These are phyloP conservation scores for Geotrichum siamense DNA, from an alignment of 1,139 yeast genomes.

Conservation along the genomic window DNA sequence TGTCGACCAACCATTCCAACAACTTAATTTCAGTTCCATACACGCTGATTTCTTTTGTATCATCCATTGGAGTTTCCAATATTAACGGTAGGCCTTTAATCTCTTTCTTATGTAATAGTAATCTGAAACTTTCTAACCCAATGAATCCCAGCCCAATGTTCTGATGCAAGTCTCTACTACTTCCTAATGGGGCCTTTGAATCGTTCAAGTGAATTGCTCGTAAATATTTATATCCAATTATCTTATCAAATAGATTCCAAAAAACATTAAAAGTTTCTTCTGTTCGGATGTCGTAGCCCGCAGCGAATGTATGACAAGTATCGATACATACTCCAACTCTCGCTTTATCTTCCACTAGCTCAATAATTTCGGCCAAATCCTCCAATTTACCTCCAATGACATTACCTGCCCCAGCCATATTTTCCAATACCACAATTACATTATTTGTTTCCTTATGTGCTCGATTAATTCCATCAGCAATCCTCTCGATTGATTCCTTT, in stretches of 20 bases:
- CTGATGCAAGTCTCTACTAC: conserved; percentile 88
- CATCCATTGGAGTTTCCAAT: conserved; percentile 78
- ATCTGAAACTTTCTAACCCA: conserved; percentile 76
- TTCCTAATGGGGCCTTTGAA: conserved; percentile 87
- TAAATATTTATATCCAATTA: conserved; percentile 67
- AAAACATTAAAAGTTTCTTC: conserved; percentile 52
- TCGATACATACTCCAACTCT: conserved; percentile 93
- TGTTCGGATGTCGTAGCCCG: conserved; percentile 81
- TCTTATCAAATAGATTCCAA: conserved; percentile 65
- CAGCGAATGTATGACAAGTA: conserved; percentile 93
- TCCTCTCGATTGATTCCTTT: conserved; percentile 49
- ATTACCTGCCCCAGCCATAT: conserved; percentile 97
- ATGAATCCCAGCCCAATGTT: conserved; percentile 82
- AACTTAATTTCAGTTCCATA: conserved; percentile 75
- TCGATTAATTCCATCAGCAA: conserved; percentile 71
- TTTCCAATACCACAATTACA: conserved; percentile 86
- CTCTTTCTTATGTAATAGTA: conserved; percentile 60
- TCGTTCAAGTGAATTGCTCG: conserved; percentile 84
- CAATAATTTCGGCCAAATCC: conserved; percentile 70
- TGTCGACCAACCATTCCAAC: conserved; percentile 61
- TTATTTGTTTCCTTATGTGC: conserved; percentile 67
- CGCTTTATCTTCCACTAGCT: conserved; percentile 62
- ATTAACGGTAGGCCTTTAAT: conserved; percentile 67
- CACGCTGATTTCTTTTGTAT: conserved; percentile 40
- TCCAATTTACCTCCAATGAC: conserved; percentile 75